These are phyloP conservation scores for Solanum ossicruentum DNA, from an alignment of 257 asterid species.

Conservation along the genomic window DNA sequence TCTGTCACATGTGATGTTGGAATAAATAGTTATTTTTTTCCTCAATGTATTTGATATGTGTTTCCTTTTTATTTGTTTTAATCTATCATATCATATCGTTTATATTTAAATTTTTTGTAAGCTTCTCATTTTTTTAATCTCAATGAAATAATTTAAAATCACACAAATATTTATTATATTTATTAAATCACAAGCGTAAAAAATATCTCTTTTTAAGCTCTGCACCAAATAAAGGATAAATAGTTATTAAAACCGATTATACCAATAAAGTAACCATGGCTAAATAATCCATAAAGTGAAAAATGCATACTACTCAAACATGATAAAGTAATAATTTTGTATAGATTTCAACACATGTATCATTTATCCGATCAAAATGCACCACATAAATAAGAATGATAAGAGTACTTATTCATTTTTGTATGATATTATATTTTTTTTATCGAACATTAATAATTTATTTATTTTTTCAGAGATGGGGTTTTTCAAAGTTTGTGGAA, in stretches of 20 bases:
- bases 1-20: neutral
- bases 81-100: neutral
- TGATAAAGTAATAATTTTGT: too few species aligned
- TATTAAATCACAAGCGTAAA: neutral
- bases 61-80: neutral
- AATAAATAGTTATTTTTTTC: neutral
- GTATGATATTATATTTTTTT: too few species aligned
- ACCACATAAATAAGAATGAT: neutral
- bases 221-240: neutral
- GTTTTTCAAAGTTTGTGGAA: slow-evolving; percentile 35
- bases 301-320: too few species aligned
- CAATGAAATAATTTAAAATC: neutral
- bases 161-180: neutral
- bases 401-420: neutral
- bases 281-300: neutral
- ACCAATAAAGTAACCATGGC: neutral
- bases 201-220: neutral
- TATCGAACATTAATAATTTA: neutral
- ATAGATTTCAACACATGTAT: neutral
- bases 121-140: neutral
- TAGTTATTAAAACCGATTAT: accelerated
- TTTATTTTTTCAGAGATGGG: slow-evolving; percentile 39
- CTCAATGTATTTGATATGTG: neutral
- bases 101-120: neutral
- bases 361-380: neutral